Base-by-base conservation (phyloP, 257 asterid genomes). In the Solanum etuberosum region DNA sequence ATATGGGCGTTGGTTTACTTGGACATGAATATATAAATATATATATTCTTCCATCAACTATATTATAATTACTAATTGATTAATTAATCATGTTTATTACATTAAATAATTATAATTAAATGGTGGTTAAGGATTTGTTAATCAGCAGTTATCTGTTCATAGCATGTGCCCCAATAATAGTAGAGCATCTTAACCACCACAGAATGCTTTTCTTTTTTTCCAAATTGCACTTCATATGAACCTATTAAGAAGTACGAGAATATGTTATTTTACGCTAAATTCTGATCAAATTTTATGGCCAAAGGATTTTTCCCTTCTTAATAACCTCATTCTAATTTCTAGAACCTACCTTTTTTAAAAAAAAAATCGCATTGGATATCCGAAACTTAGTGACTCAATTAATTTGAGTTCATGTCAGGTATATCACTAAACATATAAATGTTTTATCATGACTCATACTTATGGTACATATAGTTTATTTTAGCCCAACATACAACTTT, bases 81-180 rank as follows among this genome's bases (percentile, higher is more conserved):
- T 81, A 76, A 76, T 40, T 76, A 81, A 81, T 81, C 68, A 81
- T 81, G 68, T 48, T 81, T 6, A 29, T 9, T 81, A 9, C n/a
- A 25, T 29, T 81, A 46, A 29, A 81, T 46, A 46, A 84, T 65
- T 18, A 65, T 27, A 84, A 63, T 84, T 16, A 48, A 65, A 40
- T 15, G 86, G 85, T 59, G 25, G 86, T 87, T 87, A 85, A 63
- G 51, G 81, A 29, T 77, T 85, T 87, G 57, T 87, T 86, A 86
- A 89, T 89, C 81, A 67, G 42, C 82, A 83, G 89, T 88, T 88
- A 84, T 72, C 68, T 61, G 85, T 84, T 85, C 89, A 86, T 84
- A 83, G 76, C 91, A 91, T 87, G 91, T 89, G 90, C 89, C 83
- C 86, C 84, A 85, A 87, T 87, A 84, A 89, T 89, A 87, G 87